Conservation (phyloP, 106 monocot genomes). For the Apostasia ramifera region DNA sequence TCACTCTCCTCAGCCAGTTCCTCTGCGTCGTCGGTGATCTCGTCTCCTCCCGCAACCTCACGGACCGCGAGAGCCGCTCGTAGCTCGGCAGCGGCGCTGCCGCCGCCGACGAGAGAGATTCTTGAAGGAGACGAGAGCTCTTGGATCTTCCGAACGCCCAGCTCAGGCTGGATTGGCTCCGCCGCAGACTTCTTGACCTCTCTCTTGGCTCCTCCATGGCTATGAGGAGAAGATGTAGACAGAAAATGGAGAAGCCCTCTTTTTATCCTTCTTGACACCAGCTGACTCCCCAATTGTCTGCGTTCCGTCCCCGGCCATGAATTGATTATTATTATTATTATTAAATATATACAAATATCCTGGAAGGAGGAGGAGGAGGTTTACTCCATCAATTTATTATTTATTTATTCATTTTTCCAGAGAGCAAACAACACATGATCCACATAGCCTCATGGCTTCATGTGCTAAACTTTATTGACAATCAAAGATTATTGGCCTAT, state of each 20-base stretch:
- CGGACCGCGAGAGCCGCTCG: constrained; percentile 12
- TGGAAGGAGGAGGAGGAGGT: no score
- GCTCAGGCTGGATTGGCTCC: background rate
- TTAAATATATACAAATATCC: no score
- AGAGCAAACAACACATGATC: no score
- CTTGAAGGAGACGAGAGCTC: constrained; percentile 11
- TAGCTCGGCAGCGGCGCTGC: background rate
- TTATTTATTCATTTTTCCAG: no score
- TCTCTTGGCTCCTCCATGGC: background rate
- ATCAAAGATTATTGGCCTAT: no score
- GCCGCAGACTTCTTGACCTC: background rate
- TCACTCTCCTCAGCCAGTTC: background rate
- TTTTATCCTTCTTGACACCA: no score
- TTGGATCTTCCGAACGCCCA: background rate
- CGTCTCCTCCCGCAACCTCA: constrained; percentile 11
- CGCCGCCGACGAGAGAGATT: constrained; percentile 8
- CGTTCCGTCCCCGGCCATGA: no score
- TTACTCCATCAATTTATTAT: no score
- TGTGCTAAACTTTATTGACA: no score
- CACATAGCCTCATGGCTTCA: no score
- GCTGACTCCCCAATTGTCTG: background rate
- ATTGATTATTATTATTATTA: no score
- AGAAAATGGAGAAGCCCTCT: background rate
- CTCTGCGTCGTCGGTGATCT: no score
- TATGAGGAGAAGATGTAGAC: background rate